Evolutionary conservation across 495 filamentous ascomycete species (phyloP).

Genomic region (Aspergillus baeticus): DNA sequence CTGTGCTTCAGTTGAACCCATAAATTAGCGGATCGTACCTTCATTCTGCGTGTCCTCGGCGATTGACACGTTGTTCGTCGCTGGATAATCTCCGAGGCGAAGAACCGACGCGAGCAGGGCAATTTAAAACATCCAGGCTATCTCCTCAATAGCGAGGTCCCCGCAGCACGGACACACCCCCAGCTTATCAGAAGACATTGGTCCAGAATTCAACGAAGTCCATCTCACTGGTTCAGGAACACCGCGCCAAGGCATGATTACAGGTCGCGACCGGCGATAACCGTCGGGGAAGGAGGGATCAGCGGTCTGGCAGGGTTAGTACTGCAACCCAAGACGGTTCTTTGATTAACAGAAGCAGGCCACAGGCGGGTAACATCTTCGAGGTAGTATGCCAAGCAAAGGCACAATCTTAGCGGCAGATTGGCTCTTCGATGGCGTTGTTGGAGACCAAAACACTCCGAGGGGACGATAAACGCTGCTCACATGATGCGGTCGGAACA

Average conservation of each 20-base stretch:
- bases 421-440: neutral
- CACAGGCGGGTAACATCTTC: neutral
- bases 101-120: neutral
- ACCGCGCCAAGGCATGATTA: constrained; percentile 9
- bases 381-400: neutral
- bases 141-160: neutral
- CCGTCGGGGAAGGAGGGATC: constrained; percentile 4
- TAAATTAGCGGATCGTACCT: neutral
- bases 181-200: neutral
- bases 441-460: neutral
- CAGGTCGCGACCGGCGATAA: neutral
- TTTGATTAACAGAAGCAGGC: neutral
- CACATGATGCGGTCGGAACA: too few species aligned
- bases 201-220: neutral
- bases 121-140: neutral
- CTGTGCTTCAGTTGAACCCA: neutral
- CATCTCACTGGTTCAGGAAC: neutral
- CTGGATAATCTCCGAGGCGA: neutral
- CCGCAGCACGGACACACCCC: neutral
- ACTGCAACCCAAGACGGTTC: constrained; percentile 19
- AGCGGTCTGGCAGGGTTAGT: constrained; percentile 11
- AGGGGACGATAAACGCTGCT: too few species aligned
- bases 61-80: neutral
- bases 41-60: neutral
- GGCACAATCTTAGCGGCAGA: neutral